These are phyloP conservation scores for Onygena corvina DNA, from an alignment of 2,329 filamentous ascomycete species.

Conservation along the genomic window DNA sequence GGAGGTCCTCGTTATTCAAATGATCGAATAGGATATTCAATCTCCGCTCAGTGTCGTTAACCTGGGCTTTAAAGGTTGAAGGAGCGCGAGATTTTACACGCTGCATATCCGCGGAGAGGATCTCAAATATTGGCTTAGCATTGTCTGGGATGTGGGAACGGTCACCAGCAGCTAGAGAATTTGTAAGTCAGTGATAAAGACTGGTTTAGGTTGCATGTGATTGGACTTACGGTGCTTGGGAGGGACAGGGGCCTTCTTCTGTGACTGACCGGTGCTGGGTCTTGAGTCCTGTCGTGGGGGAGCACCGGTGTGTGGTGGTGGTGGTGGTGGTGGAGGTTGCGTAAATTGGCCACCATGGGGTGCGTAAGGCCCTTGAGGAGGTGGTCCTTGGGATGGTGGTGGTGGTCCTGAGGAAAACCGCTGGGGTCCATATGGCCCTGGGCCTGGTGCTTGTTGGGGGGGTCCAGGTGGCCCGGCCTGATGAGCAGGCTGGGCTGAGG, in stretches of 20 bases:
- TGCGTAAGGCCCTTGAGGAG: slow-evolving; percentile 10
- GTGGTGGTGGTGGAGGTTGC: slow-evolving; percentile 13
- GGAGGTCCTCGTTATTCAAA: slow-evolving; percentile 84
- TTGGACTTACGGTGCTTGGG: slow-evolving; percentile 54
- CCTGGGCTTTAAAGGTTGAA: slow-evolving; percentile 71
- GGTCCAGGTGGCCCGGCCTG: slow-evolving; percentile 48
- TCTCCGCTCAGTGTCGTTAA: slow-evolving; percentile 87
- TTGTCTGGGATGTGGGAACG: slow-evolving; percentile 72
- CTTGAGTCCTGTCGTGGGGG: slow-evolving; percentile 36
- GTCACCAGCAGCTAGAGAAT: slow-evolving; percentile 52
- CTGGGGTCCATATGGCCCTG: slow-evolving; percentile 37
- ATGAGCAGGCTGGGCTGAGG: slow-evolving; percentile 38
- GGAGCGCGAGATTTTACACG: slow-evolving; percentile 78
- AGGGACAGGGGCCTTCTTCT: slow-evolving; percentile 39
- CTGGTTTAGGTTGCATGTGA: neutral
- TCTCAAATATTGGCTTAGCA: slow-evolving; percentile 67
- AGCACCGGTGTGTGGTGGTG: slow-evolving; percentile 22
- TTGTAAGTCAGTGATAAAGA: slow-evolving; percentile 14
- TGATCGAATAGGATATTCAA: slow-evolving; percentile 92
- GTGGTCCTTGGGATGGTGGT: slow-evolving; percentile 20
- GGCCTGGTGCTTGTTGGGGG: slow-evolving; percentile 36
- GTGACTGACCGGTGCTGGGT: slow-evolving; percentile 40
- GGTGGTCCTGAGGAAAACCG: slow-evolving; percentile 18
- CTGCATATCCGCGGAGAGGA: slow-evolving; percentile 73
- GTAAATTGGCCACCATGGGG: slow-evolving; percentile 11